phyloP scores from a whole-genome alignment of 192 early-diverging fungal genomes.

The Pecoramyces ruminantium region DNA sequence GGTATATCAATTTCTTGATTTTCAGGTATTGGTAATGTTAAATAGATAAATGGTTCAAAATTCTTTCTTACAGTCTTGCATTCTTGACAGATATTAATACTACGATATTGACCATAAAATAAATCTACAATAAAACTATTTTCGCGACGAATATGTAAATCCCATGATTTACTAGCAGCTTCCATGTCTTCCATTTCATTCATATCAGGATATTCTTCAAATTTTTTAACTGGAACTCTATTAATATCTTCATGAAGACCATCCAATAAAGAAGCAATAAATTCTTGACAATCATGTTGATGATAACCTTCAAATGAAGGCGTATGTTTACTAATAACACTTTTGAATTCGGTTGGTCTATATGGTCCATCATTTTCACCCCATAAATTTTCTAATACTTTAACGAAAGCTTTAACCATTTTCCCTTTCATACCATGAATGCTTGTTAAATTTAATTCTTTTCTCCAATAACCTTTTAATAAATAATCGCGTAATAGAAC shows the following conservation, averaged over 20 bases:
- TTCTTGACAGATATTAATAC: conserved; percentile 5
- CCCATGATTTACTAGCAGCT: conserved; percentile 49
- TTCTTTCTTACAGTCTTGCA: conserved; percentile 9
- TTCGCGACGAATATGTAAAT: conserved; percentile 52
- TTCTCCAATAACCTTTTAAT: conserved; percentile 28
- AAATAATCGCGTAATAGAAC: conserved; percentile 26
- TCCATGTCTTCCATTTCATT: conserved; percentile 45
- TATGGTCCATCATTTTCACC: conserved; percentile 4
- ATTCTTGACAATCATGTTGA: conserved; percentile 76
- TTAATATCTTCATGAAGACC: conserved; percentile 79
- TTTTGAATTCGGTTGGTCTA: conserved; percentile 11
- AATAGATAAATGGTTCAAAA: conserved; percentile 70
- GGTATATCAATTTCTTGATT: conserved; percentile 27
- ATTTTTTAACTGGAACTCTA: conserved; percentile 59
- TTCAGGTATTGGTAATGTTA: conserved; percentile 60
- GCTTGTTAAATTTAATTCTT: conserved; percentile 51
- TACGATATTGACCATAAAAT: conserved; percentile 51
- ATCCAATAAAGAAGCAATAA: conserved; percentile 62
- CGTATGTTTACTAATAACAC: conserved; percentile 31
- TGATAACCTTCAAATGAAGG: conserved; percentile 49
- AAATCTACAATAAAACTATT: conserved; percentile 62
- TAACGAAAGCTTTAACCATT: conserved; percentile 50
- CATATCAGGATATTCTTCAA: conserved; percentile 55
- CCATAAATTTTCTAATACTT: conserved; percentile 47
- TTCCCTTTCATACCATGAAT: conserved; percentile 58